Base-by-base conservation (phyloP, 768 basidiomycete species). In the Leccinum sublutescens region DNA sequence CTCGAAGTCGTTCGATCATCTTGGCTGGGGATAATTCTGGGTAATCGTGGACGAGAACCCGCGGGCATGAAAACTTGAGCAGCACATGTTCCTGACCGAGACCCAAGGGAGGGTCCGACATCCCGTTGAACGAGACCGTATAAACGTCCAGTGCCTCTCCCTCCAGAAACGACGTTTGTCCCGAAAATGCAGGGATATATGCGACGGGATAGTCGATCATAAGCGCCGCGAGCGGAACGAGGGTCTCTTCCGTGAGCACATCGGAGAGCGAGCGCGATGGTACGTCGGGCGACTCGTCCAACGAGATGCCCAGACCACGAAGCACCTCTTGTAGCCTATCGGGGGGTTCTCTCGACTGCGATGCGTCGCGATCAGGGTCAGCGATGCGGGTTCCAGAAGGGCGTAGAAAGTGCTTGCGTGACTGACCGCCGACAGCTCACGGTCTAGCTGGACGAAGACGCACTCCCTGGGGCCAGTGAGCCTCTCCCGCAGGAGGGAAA, bases 171-270 rank as follows among this genome's bases (percentile, higher is more conserved):
- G 68, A 58, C 3, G 68, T 67, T 54, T 75, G 70, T 0, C 62
- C 61, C 5, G 67, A 50, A 31, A 78, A 78, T 31, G 79, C 66
- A 52, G 85, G 85, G 23, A 79, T 77, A 52, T 79, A 81, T n/a
- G 77, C 79, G 9, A 87, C 79, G 9, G 82, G 82, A 63, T 88
- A 88, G 58, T 86, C 86, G 34, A 88, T 79, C 25, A 88, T 68
- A 8, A 85, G 59, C 1, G 78, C 87, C 4, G 86, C 84, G 5
- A 88, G 74, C 14, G 86, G 81, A 45, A 88, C 72, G 2, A 75
- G 69, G 10, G 56, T 65, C 23, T 58, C 65, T 52, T 69, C 61
- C 5, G 73, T 52, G 14, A 75, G 63, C 25, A 55, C 55, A 45
- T 62, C 56, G 11, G 75, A 66, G 29, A 81, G 62, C 51, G 71